A percentile compares a stretch with the other conserved stretches of the same genome.
Conservation (phyloP, 2,329 filamentous ascomycete species). For the Phialocephala subalpina region DNA sequence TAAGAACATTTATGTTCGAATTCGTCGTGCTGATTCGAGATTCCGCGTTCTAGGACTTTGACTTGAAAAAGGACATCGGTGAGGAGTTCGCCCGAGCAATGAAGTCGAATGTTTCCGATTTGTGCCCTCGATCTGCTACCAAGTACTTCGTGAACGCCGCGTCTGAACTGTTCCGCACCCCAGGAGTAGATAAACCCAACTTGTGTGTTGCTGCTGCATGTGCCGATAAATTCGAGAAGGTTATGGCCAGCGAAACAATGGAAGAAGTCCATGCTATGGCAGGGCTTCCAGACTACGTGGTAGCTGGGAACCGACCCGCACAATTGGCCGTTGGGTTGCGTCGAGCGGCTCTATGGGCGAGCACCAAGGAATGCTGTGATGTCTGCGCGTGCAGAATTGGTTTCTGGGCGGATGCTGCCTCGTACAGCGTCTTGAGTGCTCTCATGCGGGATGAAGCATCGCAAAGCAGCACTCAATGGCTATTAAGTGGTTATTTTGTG, state of each 20-base stretch:
- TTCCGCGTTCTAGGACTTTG: background rate
- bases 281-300: background rate
- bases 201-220: background rate
- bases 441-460: background rate
- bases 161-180: background rate
- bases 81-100: background rate
- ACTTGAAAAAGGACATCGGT: background rate
- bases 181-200: background rate
- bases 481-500: too few species aligned
- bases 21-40: too few species aligned
- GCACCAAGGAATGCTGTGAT: background rate
- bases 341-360: background rate
- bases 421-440: background rate
- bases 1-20: too few species aligned
- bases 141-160: background rate
- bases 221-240: background rate
- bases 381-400: conserved; percentile 5
- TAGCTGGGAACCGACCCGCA: too few species aligned
- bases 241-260: background rate
- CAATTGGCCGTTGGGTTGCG: background rate
- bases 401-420: background rate
- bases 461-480: too few species aligned
- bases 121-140: background rate
- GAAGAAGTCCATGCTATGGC: conserved; percentile 5
- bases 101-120: background rate